Evolutionary conservation across 23 red algal species (phyloP), one percentile per base, ranked within the genome.

Genomic region (Pyropia yezoensis): DNA sequence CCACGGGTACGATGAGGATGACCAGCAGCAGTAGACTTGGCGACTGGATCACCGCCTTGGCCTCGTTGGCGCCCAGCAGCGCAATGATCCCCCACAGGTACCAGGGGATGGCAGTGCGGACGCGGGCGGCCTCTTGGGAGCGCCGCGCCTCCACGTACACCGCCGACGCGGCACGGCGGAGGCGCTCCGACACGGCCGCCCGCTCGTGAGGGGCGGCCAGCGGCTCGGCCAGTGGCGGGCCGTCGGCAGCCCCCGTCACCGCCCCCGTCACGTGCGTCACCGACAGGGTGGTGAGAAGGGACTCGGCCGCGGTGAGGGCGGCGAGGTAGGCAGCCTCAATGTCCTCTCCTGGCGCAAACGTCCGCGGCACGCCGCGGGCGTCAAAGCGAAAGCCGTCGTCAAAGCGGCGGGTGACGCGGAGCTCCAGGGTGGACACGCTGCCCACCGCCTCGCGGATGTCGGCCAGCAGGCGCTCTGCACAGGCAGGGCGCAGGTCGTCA

Each of bases 381-480:
- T 96, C 92, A 70, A 87, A 90, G 28, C 92, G 83, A 70, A 96
- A 96, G 15, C 68, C 49, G 56, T 96, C 83, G 39, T 96, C 86
- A 59, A 96, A 96, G 33, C 87, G 73, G 34, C 78, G 75, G 24
- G 55, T 76, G 57, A 90, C 63, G 25, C 80, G 74, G 54, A 82
- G 22, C 24, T 79, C 29, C 50, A 95, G 52, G 54, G 73, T 74
- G 60, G 34, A 63, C 19, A 71, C 70, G 22, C 63, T 67, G 18
- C 74, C 74, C 19, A 89, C 74, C n/a, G 72, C 70, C 28, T 59
- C 62, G 60, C 49, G 68, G 69, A 78, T 79, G 57, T 70, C 63
- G 18, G 18, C 61, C 47, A 75, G 33, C 33, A 77, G 61, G 22
- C 59, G 28, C 21, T 69, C 54, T 4, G 49, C 47, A 61, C 71